Evolutionary conservation across 73 alveolate species (phyloP), one percentile per base, ranked within the genome.

Genomic region (Diophrys appendiculata): DNA sequence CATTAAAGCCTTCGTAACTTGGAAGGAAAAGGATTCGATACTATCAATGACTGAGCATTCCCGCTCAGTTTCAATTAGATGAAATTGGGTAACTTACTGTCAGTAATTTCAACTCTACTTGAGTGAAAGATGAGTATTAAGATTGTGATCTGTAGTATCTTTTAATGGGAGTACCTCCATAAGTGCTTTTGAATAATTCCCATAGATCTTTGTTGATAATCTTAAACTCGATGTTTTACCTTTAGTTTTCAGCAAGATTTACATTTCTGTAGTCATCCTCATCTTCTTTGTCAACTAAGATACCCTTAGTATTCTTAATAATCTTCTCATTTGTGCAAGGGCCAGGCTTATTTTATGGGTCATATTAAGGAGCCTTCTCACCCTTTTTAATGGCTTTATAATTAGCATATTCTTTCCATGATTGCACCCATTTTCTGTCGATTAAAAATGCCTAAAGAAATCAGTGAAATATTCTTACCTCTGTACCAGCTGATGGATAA

Each of bases 111-210:
- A 77, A 71, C 30, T 84, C 68, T 43, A 78, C 68, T 31, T 35
- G 52, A 27, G 52, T 52, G 27, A 55, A 73, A 27, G 83, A 55
- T 52, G 43, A 64, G 69, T 43, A 69, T 1, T 55, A 13, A 33
- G 76, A 72, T 8, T 32, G 74, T 24, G 80, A 18, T 23, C 31
- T 54, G 28, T 77, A 76, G 68, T n/a, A 60, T 32, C 92, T 67
- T 29, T 64, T 69, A 2, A 84, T 28, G 29, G 24, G 81, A 8
- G 18, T 35, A 33, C 92, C 92, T n/a, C 88, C 88, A 60, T 68
- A 84, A 28, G 72, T 73, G 2, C 33, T 23, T 77, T 56, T 23
- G 72, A 84, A 54, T 1, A 84, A 26, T 1, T 77, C 69, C 92
- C 92, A 84, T 14, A 34, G 23, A 27, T 43, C 68, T 30, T 26